Evolutionary conservation across 768 basidiomycete species (phyloP).

Genomic region (Phylloporus sp.): DNA sequence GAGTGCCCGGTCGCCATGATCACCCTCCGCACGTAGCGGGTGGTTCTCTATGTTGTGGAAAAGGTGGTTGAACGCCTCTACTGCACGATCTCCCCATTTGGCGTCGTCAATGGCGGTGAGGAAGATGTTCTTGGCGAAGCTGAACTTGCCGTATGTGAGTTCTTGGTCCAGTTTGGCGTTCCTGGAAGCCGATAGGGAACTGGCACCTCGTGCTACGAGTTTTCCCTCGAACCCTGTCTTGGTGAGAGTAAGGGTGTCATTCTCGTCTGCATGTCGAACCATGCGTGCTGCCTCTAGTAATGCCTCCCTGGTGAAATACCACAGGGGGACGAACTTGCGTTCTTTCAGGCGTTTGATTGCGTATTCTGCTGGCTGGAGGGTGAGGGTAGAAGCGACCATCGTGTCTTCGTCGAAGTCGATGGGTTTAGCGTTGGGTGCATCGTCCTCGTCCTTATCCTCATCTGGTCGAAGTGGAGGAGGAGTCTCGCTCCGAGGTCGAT

Average conservation of each 20-base stretch:
- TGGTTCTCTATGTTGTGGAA: neutral
- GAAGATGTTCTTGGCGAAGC: neutral
- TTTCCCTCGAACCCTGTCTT: neutral
- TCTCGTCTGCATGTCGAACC: neutral
- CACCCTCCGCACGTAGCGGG: neutral
- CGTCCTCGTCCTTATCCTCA: too few relatives aligned
- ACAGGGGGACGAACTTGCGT: neutral
- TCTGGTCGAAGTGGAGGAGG: too few relatives aligned
- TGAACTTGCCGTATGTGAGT: neutral
- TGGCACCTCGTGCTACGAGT: neutral
- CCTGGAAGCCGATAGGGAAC: neutral
- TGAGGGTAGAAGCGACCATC: neutral
- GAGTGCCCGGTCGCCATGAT: neutral
- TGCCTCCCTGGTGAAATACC: neutral
- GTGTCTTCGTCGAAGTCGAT: neutral
- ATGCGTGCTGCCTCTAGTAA: neutral
- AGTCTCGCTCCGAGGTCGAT: too few relatives aligned
- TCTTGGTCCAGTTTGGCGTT: neutral
- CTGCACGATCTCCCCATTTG: neutral
- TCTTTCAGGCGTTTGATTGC: too few relatives aligned
- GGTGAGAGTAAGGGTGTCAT: neutral
- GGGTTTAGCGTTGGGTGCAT: too few relatives aligned
- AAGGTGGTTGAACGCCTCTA: neutral
- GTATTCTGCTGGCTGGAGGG: neutral
- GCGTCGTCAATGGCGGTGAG: neutral